Base-by-base conservation (phyloP, 345 rosid species). In the Brassica juncea region DNA sequence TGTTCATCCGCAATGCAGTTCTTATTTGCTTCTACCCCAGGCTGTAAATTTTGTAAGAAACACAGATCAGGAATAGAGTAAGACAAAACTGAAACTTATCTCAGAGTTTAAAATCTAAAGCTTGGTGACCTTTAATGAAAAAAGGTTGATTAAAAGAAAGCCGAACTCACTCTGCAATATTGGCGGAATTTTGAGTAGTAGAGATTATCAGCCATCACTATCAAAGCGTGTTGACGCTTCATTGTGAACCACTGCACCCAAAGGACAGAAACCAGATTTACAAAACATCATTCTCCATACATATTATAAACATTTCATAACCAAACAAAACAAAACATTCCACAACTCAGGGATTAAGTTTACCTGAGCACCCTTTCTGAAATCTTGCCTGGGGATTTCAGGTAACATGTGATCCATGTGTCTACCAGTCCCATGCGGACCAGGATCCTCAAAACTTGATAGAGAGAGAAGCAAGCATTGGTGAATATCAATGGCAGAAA, bases 341-440 rank as follows among this genome's bases (percentile, higher is more conserved):
- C 15, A 74, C 15, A 71, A 3, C 72, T 70, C 23, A 64, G 58
- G 27, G 32, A 58, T 68, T 12, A 27, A 61, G 27, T 73, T 78
- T 82, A 96, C 99, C 98, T 96, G 99, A 8, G 99, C 99, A 82
- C 99, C 98, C 84, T 96, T 96, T 82, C 99, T 86, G 76, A 96
- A 96, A 83, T 96, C 94, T 85, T 91, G 88, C 89, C 81, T 81
- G 73, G 90, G 93, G 35, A 96, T 78, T 82, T 92, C 99, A 72
- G 99, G 99, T 74, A 90, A 82, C 99, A 96, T 96, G 83, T 89
- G 94, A 35, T 93, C 98, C 71, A 97, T 88, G 82, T 96, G 95
- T 82, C 99, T 89, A 69, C 99, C 99, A 12, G 92, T 93, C 74
- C 99, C 99, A 79, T 93, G 98, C 0, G 98, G 98, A 65, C 99